phyloP scores from a whole-genome alignment of 208 protist genomes.

The Trypanosomatidae sp. region DNA sequence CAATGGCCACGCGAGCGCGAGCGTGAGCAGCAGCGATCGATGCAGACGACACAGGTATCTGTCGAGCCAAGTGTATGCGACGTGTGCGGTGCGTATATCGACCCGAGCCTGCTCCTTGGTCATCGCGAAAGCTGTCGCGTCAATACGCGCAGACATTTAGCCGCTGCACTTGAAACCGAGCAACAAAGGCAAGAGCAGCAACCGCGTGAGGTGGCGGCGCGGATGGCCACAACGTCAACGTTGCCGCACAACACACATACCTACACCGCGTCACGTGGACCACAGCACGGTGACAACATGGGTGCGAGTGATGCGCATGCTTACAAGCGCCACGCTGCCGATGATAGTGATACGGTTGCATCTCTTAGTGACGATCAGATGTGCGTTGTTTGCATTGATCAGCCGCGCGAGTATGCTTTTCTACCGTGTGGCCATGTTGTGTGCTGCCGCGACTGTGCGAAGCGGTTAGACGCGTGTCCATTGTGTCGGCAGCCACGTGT shows the following conservation, averaged over 20 bases:
- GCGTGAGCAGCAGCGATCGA: no score
- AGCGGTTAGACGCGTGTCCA: constrained; percentile 41
- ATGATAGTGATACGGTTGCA: constrained; percentile 3
- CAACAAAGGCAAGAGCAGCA: no score
- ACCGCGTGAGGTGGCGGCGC: no score
- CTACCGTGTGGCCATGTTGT: constrained; percentile 80
- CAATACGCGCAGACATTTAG: no score
- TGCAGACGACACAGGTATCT: background rate
- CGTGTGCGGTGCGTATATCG: constrained; percentile 23
- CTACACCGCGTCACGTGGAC: no score
- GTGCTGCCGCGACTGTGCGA: constrained; percentile 50
- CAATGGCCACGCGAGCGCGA: no score
- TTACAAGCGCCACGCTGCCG: constrained; percentile 4
- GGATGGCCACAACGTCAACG: no score
- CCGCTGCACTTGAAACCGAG: no score
- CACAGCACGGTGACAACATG: no score
- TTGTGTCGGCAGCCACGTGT: constrained; percentile 50
- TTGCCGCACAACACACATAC: no score
- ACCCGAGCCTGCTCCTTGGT: constrained; percentile 31
- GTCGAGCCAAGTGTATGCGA: constrained; percentile 13
- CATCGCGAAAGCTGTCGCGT: constrained; percentile 41
- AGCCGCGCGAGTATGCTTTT: constrained; percentile 45
- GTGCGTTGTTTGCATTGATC: constrained; percentile 66
- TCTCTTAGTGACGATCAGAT: constrained; percentile 25
- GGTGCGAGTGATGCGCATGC: no score